Conservation (phyloP, 2,329 filamentous ascomycete genomes). For the Cladosporium halotolerans region DNA sequence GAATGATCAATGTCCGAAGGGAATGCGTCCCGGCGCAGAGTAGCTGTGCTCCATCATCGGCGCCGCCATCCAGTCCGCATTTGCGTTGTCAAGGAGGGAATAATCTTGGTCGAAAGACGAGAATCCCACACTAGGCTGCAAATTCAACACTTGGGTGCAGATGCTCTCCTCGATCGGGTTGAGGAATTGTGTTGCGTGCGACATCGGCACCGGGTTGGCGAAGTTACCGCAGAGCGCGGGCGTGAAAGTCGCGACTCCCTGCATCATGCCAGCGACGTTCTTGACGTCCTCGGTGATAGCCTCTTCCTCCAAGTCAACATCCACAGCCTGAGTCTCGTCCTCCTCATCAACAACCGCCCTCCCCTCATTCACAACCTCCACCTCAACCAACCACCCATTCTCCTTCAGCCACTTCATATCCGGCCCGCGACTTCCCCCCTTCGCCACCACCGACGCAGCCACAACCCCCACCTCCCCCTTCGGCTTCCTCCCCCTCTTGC, state of each 20-base stretch:
- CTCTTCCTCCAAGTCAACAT: conserved; percentile 1
- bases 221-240: neutral
- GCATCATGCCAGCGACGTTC: neutral
- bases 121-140: conserved; percentile 5
- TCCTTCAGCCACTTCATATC: conserved; percentile 41
- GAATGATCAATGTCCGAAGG: too few relatives aligned
- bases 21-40: conserved; percentile 13
- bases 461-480: conserved; percentile 50
- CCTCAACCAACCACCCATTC: conserved; percentile 40
- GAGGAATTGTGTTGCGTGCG: neutral
- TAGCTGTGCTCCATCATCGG: conserved; percentile 18
- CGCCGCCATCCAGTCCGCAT: neutral
- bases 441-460: conserved; percentile 57
- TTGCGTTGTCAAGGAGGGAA: neutral
- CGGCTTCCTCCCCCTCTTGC: conserved; percentile 51
- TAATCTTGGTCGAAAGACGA: conserved; percentile 10
- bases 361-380: conserved; percentile 34
- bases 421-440: conserved; percentile 41
- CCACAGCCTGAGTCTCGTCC: neutral
- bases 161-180: conserved; percentile 11
- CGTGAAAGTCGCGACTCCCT: too few relatives aligned
- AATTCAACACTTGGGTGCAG: conserved; percentile 11
- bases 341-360: neutral
- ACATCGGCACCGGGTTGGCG: neutral
- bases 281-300: neutral